phyloP scores from a whole-genome alignment of 306 rosid species.

The Acacia crassicarpa region DNA sequence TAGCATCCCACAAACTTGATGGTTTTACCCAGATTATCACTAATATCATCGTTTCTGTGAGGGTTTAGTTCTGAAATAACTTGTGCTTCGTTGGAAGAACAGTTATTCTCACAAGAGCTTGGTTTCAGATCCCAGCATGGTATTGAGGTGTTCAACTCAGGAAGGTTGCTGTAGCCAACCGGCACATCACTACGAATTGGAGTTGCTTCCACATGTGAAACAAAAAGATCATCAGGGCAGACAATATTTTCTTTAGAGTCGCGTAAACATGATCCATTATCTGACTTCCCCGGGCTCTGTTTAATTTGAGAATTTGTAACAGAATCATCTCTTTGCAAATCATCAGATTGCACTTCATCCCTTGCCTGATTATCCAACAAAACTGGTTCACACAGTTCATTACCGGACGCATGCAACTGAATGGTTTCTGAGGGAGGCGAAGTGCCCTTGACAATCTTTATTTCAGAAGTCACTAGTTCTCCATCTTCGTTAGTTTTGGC shows the following conservation, averaged over 20 bases:
- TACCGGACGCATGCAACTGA: slow-evolving; percentile 37
- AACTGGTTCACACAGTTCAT: slow-evolving; percentile 38
- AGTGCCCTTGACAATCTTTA: slow-evolving; percentile 35
- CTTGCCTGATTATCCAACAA: slow-evolving; percentile 1
- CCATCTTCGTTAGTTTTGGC: slow-evolving; percentile 30
- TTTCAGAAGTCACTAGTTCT: slow-evolving; percentile 36
- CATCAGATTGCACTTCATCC: slow-evolving; percentile 16
- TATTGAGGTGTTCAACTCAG: slow-evolving; percentile 20
- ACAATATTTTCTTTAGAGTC: background rate
- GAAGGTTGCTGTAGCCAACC: slow-evolving; percentile 38
- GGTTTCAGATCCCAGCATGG: slow-evolving; percentile 38
- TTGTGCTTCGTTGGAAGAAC: slow-evolving; percentile 37
- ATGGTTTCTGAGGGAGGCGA: slow-evolving; percentile 36
- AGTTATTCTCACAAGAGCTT: slow-evolving; percentile 33
- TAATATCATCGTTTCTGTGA: slow-evolving; percentile 34
- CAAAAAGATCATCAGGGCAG: slow-evolving; percentile 31
- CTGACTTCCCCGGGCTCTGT: background rate
- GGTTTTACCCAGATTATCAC: slow-evolving; percentile 44
- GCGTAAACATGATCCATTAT: background rate
- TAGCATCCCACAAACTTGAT: slow-evolving; percentile 73
- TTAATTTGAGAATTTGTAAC: background rate
- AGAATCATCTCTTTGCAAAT: slow-evolving; percentile 10
- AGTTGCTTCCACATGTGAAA: slow-evolving; percentile 38
- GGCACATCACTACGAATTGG: slow-evolving; percentile 36
- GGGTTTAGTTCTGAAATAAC: slow-evolving; percentile 38